phyloP scores from a whole-genome alignment of 2,329 filamentous ascomycete species.

The Claviceps sp. region DNA sequence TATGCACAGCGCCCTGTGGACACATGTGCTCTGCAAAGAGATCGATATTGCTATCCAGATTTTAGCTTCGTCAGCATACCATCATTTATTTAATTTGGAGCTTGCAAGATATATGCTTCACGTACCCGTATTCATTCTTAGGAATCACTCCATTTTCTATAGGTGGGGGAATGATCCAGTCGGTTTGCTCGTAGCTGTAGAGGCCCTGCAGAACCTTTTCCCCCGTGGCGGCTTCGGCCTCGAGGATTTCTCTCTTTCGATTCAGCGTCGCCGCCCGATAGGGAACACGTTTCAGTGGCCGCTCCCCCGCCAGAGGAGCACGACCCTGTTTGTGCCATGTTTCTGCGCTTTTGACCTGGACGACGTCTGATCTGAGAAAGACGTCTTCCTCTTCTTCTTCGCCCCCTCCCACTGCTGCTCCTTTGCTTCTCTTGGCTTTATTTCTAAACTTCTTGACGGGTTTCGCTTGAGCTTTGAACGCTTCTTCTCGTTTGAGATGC shows the following conservation, averaged over 20 bases:
- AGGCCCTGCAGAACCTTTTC: conserved; percentile 77
- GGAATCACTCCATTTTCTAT: conserved; percentile 79
- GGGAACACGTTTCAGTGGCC: conserved; percentile 74
- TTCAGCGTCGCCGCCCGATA: conserved; percentile 84
- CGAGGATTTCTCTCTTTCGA: conserved; percentile 77
- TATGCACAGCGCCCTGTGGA: conserved; percentile 67
- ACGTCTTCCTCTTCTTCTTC: conserved; percentile 64
- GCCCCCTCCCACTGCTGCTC: neutral
- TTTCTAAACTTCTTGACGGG: conserved; percentile 64
- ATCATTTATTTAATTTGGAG: neutral
- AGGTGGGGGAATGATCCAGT: conserved; percentile 86
- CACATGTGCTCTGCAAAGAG: conserved; percentile 92
- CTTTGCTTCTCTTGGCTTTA: conserved; percentile 58
- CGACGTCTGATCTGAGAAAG: conserved; percentile 65
- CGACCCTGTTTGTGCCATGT: conserved; percentile 97
- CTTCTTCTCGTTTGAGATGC: conserved; percentile 86
- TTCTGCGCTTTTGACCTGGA: conserved; percentile 78
- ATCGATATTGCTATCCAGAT: conserved; percentile 59
- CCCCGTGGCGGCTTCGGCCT: conserved; percentile 65
- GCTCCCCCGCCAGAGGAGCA: conserved; percentile 53
- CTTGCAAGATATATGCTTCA: neutral
- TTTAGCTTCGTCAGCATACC: conserved; percentile 10
- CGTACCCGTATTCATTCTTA: conserved; percentile 72
- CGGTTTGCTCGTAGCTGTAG: conserved; percentile 73
- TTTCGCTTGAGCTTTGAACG: conserved; percentile 53